Evolutionary conservation across 805 yeast species (phyloP).

Genomic region (Candida silvicultrix): DNA sequence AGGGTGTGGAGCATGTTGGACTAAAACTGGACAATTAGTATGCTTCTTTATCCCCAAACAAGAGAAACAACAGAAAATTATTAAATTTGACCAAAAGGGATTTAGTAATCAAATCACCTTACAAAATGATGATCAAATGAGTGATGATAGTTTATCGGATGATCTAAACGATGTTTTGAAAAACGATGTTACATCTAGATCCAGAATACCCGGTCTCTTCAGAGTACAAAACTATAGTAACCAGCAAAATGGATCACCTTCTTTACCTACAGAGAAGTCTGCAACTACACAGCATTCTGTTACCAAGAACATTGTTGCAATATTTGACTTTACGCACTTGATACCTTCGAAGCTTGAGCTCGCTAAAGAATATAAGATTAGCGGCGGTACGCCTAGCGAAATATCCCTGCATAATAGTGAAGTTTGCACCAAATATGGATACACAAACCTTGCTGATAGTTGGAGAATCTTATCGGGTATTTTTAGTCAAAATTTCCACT

Average conservation of each 20-base stretch:
- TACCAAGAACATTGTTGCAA: slow-evolving; percentile 49
- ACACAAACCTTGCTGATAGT: slow-evolving; percentile 58
- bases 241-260: background rate
- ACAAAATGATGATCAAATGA: slow-evolving; percentile 22
- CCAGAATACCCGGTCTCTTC: slow-evolving; percentile 43
- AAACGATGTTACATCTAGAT: slow-evolving; percentile 43
- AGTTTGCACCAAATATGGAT: slow-evolving; percentile 61
- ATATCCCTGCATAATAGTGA: slow-evolving; percentile 64
- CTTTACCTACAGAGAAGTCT: slow-evolving; percentile 17
- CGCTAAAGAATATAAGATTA: slow-evolving; percentile 58
- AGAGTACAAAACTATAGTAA: slow-evolving; percentile 15
- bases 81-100: slow-evolving; percentile 50
- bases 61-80: slow-evolving; percentile 33
- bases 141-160: slow-evolving; percentile 55
- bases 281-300: slow-evolving; percentile 9
- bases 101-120: slow-evolving; percentile 30
- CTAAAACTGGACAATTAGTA: slow-evolving; percentile 68
- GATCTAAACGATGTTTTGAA: slow-evolving; percentile 64
- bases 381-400: slow-evolving; percentile 57
- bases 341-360: slow-evolving; percentile 71
- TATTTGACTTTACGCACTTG: slow-evolving; percentile 59
- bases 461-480: slow-evolving; percentile 57
- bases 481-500: slow-evolving; percentile 40
- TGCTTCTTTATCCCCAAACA: slow-evolving; percentile 71
- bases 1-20: slow-evolving; percentile 91